Evolutionary conservation across 768 basidiomycete species (phyloP), one percentile per base, ranked within the genome.

Genomic region (Leccinum longicurvipes): DNA sequence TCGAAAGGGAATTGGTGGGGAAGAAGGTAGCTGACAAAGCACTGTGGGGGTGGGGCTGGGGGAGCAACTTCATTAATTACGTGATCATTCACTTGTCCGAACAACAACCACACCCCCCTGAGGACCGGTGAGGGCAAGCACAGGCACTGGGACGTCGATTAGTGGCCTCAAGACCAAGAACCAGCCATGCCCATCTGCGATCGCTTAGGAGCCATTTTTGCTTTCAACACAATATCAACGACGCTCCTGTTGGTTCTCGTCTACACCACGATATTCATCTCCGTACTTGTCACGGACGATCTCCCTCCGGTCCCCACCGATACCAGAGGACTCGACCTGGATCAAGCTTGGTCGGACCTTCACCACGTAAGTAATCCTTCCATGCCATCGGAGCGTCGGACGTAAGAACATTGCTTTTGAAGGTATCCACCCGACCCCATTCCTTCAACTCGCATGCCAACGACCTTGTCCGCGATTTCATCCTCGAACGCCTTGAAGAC

Each of bases 381-480:
- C 32, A 3, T 34, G 32, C 7, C 32, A 3, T 34, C 15, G 6
- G 32, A 34, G 15, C 32, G 32, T 15, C 32, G 15, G 32, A 17
- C 0, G 15, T 34, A 34, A 54, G 28, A 59, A 31, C 19, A 6
- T 44, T 29, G 12, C 27, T 46, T 29, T 19, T 9, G 48, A 56
- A 81, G 85, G 84, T 93, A 57, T 78, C 91, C 6, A 73, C 78
- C 6, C 78, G 78, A 25, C 91, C 91, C 1, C 91, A 89, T 68
- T 84, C 91, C 1, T 90, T 84, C 72, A 84, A 87, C 63, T 89
- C 89, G 1, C 87, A 85, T 71, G 80, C 83, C 17, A 93, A 93
- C 64, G 86, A 89, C 60, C 62, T 76, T 25, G 86, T 91, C 24
- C 83, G 81, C 49, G 65, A 70, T 0, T 85, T 84, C 65, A 70